phyloP scores from a whole-genome alignment of 2,329 filamentous ascomycete species.

The Sordariomycetes sp. region DNA sequence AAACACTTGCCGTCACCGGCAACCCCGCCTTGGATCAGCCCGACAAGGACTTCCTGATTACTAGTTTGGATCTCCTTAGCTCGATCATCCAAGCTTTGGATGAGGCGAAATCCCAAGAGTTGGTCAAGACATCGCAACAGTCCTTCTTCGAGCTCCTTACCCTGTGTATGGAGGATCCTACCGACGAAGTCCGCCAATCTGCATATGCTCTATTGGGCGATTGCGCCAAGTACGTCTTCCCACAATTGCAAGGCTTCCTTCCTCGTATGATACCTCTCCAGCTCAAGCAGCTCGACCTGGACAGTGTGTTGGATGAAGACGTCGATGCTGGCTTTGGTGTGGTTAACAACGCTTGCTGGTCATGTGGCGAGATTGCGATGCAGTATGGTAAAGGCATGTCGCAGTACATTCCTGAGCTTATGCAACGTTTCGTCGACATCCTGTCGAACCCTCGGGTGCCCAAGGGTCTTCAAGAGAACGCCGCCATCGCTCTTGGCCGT shows the following conservation, averaged over 20 bases:
- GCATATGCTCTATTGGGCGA: constrained; percentile 92
- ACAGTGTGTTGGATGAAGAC: constrained; percentile 66
- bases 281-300: constrained; percentile 80
- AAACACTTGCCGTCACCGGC: constrained; percentile 59
- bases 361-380: constrained; percentile 83
- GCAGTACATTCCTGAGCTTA: constrained; percentile 67
- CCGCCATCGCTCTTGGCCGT: constrained; percentile 83
- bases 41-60: constrained; percentile 95
- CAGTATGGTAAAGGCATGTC: constrained; percentile 66
- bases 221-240: constrained; percentile 86
- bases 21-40: constrained; percentile 66
- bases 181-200: constrained; percentile 91
- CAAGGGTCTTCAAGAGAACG: constrained; percentile 83
- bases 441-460: constrained; percentile 80
- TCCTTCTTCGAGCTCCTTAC: constrained; percentile 84
- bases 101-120: constrained; percentile 59
- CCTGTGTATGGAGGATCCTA: constrained; percentile 85
- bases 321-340: constrained; percentile 82
- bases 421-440: constrained; percentile 71
- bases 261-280: constrained; percentile 68
- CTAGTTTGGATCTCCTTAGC: constrained; percentile 86
- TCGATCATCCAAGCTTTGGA: constrained; percentile 88
- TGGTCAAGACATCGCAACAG: constrained; percentile 68
- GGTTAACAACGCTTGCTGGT: constrained; percentile 98
- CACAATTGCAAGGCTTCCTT: constrained; percentile 67